Conservation (phyloP, 129 eudicot species). For the Arctium minus region DNA sequence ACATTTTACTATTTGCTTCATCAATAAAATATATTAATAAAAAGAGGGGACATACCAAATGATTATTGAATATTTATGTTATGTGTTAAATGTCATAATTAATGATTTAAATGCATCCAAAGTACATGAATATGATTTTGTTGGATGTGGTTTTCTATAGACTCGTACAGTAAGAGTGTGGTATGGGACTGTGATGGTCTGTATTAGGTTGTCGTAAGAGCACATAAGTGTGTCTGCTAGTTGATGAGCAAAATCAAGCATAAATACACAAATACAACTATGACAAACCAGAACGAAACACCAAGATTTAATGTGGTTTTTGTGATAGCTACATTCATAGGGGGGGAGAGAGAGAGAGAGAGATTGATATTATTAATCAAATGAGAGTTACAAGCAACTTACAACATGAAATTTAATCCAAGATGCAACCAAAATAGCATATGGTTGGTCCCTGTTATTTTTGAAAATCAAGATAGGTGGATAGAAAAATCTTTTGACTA, state of each 20-base stretch:
- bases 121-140: not conserved
- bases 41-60: not conserved
- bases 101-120: not conserved
- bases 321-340: no score
- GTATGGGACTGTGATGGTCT: not conserved
- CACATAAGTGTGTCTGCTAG: not conserved
- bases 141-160: not conserved
- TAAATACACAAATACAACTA: no score
- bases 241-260: not conserved
- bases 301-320: no score
- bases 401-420: no score
- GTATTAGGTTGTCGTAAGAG: not conserved
- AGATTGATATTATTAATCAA: no score
- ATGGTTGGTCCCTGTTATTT: no score
- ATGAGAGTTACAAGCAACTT: not conserved
- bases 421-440: no score
- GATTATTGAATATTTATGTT: no score
- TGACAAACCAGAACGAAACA: no score
- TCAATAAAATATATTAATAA: not conserved
- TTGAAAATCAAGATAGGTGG: no score
- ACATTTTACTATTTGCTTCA: not conserved
- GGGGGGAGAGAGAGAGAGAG: no score
- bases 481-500: no score
- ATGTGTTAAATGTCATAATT: not conserved
- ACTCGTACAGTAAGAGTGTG: not conserved